A percentile compares a stretch with the other conserved stretches of the same genome.
Conservation (phyloP, 2,329 filamentous ascomycete genomes). For the Pseudogymnoascus sp. region DNA sequence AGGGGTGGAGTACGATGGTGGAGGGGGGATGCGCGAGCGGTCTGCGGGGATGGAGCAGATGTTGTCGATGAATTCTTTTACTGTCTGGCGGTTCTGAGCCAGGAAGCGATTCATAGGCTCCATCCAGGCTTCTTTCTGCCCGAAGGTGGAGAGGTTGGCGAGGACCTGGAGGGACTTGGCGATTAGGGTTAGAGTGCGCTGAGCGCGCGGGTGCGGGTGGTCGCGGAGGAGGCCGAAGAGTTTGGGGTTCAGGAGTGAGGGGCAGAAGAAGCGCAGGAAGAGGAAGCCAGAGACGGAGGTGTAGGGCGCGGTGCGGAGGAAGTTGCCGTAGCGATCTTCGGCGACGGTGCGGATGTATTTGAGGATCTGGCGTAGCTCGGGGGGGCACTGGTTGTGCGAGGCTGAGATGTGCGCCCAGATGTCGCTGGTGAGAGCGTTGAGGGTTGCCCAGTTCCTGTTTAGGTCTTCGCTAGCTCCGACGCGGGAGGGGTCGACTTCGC, state of each 20-base stretch:
- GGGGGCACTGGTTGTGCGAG: constrained; percentile 68
- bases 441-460: constrained; percentile 71
- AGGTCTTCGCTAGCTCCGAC: constrained; percentile 62
- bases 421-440: constrained; percentile 70
- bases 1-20: constrained; percentile 85
- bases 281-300: constrained; percentile 93
- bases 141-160: constrained; percentile 84
- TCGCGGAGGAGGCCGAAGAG: constrained; percentile 79
- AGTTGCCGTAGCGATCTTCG: constrained; percentile 90
- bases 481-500: constrained; percentile 88
- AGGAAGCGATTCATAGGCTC: constrained; percentile 95
- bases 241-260: constrained; percentile 92
- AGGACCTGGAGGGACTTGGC: constrained; percentile 88
- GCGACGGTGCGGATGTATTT: constrained; percentile 88
- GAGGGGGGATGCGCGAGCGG: constrained; percentile 55
- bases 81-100: constrained; percentile 63
- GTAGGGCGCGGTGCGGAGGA: constrained; percentile 79
- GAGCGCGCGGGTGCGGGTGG: constrained; percentile 73
- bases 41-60: constrained; percentile 78
- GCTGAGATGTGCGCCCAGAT: constrained; percentile 77
- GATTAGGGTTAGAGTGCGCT: constrained; percentile 83
- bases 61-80: constrained; percentile 80
- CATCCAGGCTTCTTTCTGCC: constrained; percentile 97
- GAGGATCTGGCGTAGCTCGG: constrained; percentile 77
- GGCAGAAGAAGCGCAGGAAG: constrained; percentile 91